Evolutionary conservation across 768 basidiomycete species (phyloP), one percentile per base, ranked within the genome.

Genomic region (Tephrocybe sp.): DNA sequence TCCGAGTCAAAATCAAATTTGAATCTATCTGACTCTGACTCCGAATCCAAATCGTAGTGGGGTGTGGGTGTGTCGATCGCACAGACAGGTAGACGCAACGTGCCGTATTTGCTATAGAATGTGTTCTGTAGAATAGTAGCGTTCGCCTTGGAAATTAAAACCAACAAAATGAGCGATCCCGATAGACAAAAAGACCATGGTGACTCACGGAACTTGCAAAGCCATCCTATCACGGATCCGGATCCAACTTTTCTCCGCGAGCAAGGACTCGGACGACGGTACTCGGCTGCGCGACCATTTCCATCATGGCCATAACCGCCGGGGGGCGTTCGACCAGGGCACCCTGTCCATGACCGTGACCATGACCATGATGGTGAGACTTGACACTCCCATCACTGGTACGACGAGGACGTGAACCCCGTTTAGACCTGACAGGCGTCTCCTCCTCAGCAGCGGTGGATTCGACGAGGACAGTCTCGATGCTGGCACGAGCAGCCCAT

Each of bases 251-350:
- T 76, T 92, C 90, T 30, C 90, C 90, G 11, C 90, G 81, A 1
- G 90, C 87, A 53, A 92, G 79, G 23, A 92, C 85, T 20, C 89
- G 75, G 31, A 92, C 83, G 56, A 87, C 84, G 55, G 82, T 85
- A 65, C 79, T 85, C 6, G 87, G 84, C 56, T 88, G 84, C 17
- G 84, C 73, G 8, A 87, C 77, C 65, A 80, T 79, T 55, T 85
- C 85, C 86, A 87, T 89, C 87, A 91, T 88, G 4, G 85, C 83
- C 76, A 83, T 80, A 41, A 89, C 86, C 1, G 87, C 84, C 8
- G 85, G 79, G 0, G 87, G 87, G 16, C 87, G 80, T 62, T 91
- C 89, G 44, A 91, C 89, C 38, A 91, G 73, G 2, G 79, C 74
- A 0, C 64, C 51, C 9, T 45, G 45, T 3, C 45, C 54, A 9